Conservation (phyloP, 2,329 filamentous ascomycete genomes). For the Ambrosiella cleistominuta region DNA sequence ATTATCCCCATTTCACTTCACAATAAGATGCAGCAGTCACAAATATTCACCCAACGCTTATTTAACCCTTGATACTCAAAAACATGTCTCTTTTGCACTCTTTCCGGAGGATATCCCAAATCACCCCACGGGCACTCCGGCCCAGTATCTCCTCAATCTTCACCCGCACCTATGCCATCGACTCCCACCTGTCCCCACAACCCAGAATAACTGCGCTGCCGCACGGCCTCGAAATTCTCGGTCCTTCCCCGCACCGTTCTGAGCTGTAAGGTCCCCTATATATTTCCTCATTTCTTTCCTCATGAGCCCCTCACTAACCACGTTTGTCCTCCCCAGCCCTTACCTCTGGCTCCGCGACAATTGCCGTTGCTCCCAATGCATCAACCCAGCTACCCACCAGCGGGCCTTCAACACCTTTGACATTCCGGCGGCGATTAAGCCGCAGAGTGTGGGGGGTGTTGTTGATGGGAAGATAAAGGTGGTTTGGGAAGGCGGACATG, state of each 20-base stretch:
- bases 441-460: not conserved
- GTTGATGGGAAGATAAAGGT: not conserved
- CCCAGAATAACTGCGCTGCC: not conserved
- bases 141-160: too few species aligned
- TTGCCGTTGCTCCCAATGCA: constrained; percentile 25
- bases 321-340: constrained; percentile 2
- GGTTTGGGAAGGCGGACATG: constrained; percentile 38
- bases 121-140: too few species aligned
- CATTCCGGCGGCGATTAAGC: not conserved
- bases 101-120: too few species aligned
- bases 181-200: not conserved
- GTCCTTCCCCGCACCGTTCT: not conserved
- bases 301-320: not conserved
- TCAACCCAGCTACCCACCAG: constrained; percentile 27
- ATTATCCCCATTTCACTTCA: not conserved
- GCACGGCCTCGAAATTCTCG: not conserved
- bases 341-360: constrained; percentile 20
- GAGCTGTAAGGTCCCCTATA: constrained; percentile 4
- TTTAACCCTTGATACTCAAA: too few species aligned
- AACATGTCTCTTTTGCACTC: too few species aligned
- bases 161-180: too few species aligned
- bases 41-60: not conserved
- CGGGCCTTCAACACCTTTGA: constrained; percentile 25
- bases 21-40: not conserved
- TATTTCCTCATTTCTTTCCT: not conserved